Base-by-base conservation (phyloP, 2,329 filamentous ascomycete genomes). In the Ascocoryne sarcoides region DNA sequence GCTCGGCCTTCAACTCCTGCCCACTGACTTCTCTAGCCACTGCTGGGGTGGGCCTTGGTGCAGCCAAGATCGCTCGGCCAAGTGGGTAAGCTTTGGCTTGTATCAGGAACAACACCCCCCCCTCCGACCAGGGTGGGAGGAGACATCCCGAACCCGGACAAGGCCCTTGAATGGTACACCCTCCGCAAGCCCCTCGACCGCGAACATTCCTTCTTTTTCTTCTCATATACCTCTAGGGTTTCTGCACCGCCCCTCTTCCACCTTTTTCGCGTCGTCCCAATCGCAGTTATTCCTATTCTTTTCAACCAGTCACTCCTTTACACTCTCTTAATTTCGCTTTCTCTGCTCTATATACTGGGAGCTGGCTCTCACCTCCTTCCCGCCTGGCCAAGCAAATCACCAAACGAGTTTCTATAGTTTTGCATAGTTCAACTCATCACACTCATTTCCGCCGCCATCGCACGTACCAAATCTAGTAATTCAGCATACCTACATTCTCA, bases 281-380 rank as follows among this genome's bases (percentile, higher is more conserved):
- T 60, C 60, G 59, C 58, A 59, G 56, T 51, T 59, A 57, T 59
- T 60, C 51, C 54, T 55, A 55, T 58, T 58, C 58, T 59, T 56
- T 56, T 56, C 60, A 61, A 60, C 62, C 62, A 71, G 67, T 71
- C 70, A 59, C 66, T 73, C 69, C 65, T 70, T 73, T 67, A 60
- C 46, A 51, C 44, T 47, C 47, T 54, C 63, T 59, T 62, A 63
- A 65, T 62, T 61, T 60, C 61, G 58, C 59, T 59, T 64, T 59
- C 57, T 60, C 58, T 62, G 60, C 59, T 63, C 62, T 67, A 67
- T 67, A 67, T 58, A 62, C 67, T 67, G 66, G 64, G 69, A 74
- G 70, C 70, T 71, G 70, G 71, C 65, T 71, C 70, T 73, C 67
- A 70, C 62, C 61, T 61, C 61, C 62, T 59, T 58, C 57, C 61